Base-by-base conservation (phyloP, 306 rosid species). In the Vigna unguiculata region DNA sequence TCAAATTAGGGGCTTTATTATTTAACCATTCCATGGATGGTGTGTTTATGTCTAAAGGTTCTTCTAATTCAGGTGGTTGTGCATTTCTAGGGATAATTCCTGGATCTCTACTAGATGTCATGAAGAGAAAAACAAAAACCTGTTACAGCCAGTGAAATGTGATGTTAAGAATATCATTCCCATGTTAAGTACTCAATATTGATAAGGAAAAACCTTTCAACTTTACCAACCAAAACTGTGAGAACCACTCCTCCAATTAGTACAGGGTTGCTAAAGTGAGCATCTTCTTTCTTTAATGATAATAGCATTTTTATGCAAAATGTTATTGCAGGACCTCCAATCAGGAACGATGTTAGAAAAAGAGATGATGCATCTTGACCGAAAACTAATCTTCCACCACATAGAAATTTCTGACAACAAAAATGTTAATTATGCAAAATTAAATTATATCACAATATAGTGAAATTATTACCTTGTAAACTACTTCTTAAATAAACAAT, bases 91-190 rank as follows among this genome's bases (percentile, higher is more conserved):
- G 96, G 72, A 93, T 81, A 63, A 93, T 93, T 69, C 98, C 98
- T 16, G 98, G 98, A 88, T 93, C 98, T 89, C 96, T 78, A 85
- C 93, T 84, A 19, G 91, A 93, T 52, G 98, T 93, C 91, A 94
- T 70, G 80, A 87, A 87, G 40, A 94, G 96, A 89, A 91, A 94
- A 59, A 41, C 16, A 78, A 94, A 94, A 87, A 71, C 90, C 97
- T 93, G 91, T 85, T 68, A 41, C 71, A 83, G 81, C 43, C 36
- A 74, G n/a, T n/a, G 21, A 66, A 47, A 74, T 20, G 45, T 66
- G 69, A 69, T 51, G 78, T 75, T 73, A 77, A 52, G n/a, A 75
- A 72, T 54, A 69, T 46, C 72, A 76, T 46, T 51, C 62, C 14
- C 72, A 55, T 59, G 63, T 49, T 45, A 88, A 40, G 49, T 76